These are phyloP conservation scores for Didymella sp. DNA, from an alignment of 2,329 filamentous ascomycete species.

Conservation along the genomic window DNA sequence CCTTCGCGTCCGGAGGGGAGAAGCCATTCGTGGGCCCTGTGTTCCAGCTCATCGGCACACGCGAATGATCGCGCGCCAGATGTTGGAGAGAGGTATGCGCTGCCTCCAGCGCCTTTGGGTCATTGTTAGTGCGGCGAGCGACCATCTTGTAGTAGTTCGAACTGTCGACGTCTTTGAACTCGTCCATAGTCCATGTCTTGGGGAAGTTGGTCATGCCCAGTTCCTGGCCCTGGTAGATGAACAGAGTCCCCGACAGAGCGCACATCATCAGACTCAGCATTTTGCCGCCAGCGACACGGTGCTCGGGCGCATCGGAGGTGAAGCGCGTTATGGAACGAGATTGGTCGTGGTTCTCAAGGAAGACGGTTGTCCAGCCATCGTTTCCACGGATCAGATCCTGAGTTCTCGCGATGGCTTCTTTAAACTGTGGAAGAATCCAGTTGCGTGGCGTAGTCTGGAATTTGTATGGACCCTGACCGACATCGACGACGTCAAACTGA, in stretches of 20 bases:
- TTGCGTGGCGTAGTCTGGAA: conserved; percentile 47
- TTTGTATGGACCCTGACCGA: conserved; percentile 47
- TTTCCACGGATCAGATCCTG: conserved; percentile 42
- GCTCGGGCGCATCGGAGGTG: conserved; percentile 56
- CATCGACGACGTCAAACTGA: conserved; percentile 52
- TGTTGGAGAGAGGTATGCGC: conserved; percentile 63
- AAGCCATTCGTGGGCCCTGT: conserved; percentile 66
- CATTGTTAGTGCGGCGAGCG: conserved; percentile 31
- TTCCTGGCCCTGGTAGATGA: conserved; percentile 61
- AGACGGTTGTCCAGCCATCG: conserved; percentile 58
- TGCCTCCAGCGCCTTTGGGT: conserved; percentile 51
- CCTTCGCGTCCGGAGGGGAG: conserved; percentile 53
- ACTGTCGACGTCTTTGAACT: conserved; percentile 62
- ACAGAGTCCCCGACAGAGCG: conserved; percentile 58
- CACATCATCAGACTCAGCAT: conserved; percentile 57
- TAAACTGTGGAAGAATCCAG: conserved; percentile 42
- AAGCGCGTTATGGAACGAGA: conserved; percentile 59
- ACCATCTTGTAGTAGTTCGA: conserved; percentile 59
- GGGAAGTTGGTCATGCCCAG: conserved; percentile 60
- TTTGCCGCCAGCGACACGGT: conserved; percentile 56
- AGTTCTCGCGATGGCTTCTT: conserved; percentile 40
- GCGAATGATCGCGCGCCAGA: conserved; percentile 69
- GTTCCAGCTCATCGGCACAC: conserved; percentile 74
- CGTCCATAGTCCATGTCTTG: conserved; percentile 52
- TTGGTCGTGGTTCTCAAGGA: conserved; percentile 63